Base-by-base conservation (phyloP, 1,284 basidiomycete species). In the Leccinum griseonigrum region DNA sequence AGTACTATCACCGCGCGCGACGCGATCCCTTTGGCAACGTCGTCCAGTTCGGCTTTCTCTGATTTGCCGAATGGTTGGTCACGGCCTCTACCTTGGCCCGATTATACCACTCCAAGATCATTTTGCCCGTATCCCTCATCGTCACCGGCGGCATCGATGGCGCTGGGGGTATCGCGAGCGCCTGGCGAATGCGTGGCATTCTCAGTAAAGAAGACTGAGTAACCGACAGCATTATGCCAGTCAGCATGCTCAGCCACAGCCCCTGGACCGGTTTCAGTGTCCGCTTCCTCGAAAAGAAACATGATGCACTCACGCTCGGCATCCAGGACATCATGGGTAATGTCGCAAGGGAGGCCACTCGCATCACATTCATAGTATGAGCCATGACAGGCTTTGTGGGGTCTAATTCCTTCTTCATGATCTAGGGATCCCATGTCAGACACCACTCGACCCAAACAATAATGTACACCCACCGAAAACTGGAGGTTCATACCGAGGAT, bases 291-390 rank as follows among this genome's bases (percentile, higher is more conserved):
- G 7, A 53, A 22, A 43, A 56, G 26, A 61, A 54, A 59, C 58
- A 65, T 1, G 67, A 65, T 60, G 63, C 7, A 73, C 82, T 66
- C 71, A 87, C 86, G 2, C 78, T 71, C n/a, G 85, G 82, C 65
- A 92, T 82, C 58, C 74, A 72, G 18, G 77, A 73, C 77, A 94
- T 85, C 69, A 94, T 78, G 64, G 78, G 84, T 34, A 92, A 75
- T 32, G 85, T 79, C 26, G 81, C 66, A 40, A 91, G 67, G 11
- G 88, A 85, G 22, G 89, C 69, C 10, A 88, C 70, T 3, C 90
- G 83, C 70, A 97, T 82, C 56, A 80, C 74, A 70, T 95, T 94
- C 81, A 91, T 85, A 59, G 90, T 75, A 74, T 93, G 90, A 26
- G 82, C 85, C 71, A 86, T 83, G 34, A 79, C 73, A 9, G 82